Percentiles rank a stretch among this genome's conserved stretches.
phyloP scores from a whole-genome alignment of 768 basidiomycete species.

The Sarcomyxa edulis region DNA sequence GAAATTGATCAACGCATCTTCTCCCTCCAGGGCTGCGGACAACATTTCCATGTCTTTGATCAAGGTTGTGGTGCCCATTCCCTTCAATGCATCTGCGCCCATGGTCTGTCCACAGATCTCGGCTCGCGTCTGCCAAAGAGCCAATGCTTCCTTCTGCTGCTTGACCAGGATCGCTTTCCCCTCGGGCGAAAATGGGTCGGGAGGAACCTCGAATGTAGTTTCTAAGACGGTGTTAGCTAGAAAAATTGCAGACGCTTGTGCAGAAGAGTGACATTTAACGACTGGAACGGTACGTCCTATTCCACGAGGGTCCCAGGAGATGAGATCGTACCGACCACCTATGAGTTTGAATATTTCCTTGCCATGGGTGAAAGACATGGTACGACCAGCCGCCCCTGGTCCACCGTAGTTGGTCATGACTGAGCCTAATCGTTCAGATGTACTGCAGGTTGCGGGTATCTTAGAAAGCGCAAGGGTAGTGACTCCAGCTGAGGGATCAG shows the following conservation, averaged over 20 bases:
- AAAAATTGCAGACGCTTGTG: conserved; percentile 9
- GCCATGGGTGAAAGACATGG: conserved; percentile 5
- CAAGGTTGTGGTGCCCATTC: too few species aligned
- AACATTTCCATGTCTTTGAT: too few species aligned
- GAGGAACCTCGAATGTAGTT: conserved; percentile 11
- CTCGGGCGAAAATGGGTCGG: conserved; percentile 9
- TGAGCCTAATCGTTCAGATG: conserved; percentile 10
- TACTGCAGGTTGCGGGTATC: conserved; percentile 8
- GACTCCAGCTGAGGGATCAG: conserved; percentile 9
- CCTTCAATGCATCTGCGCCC: conserved; percentile 9
- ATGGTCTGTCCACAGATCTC: conserved; percentile 8
- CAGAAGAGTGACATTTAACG: conserved; percentile 11
- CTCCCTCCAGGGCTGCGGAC: too few species aligned
- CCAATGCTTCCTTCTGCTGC: conserved; percentile 14
- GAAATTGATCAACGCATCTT: too few species aligned
- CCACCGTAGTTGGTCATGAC: conserved; percentile 13
- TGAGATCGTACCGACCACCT: conserved; percentile 13
- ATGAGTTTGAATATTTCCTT: conserved; percentile 7
- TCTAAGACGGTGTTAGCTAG: conserved; percentile 13
- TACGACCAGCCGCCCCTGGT: conserved; percentile 7
- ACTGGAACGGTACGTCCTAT: conserved; percentile 9
- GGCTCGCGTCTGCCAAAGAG: conserved; percentile 9
- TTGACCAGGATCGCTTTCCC: conserved; percentile 11
- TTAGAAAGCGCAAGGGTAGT: conserved; percentile 10
- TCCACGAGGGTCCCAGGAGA: conserved; percentile 14